Evolutionary conservation across 1,284 basidiomycete species (phyloP), one percentile per base, ranked within the genome.

Genomic region (Cutaneotrichosporon cavernicola): DNA sequence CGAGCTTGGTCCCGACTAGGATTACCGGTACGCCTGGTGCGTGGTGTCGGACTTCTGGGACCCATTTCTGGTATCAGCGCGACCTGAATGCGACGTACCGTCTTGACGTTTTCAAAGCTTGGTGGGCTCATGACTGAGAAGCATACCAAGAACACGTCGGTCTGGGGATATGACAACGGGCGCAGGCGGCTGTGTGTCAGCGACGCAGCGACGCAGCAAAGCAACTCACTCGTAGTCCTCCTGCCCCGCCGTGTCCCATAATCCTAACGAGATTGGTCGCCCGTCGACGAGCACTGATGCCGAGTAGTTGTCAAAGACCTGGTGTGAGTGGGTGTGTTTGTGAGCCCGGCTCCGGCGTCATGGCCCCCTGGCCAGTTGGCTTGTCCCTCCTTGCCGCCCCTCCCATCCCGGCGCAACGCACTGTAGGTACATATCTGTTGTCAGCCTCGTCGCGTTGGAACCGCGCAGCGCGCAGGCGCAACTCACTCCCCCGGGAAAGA

Each of bases 81-180:
- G 9, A 18, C 32, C 26, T 21, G 40, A 30, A 10, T 18, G 22
- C 26, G 34, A 69, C 67, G 43, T 38, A 73, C 70, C 43, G 76
- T 78, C 43, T 70, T 69, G 67, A 79, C 74, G 66, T 78, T 99
- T 83, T 99, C 96, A 77, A 94, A 99, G 82, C 90, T 92, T 32
- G 97, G 92, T 38, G 97, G 97, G 76, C 90, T 92, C 78, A 97
- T 94, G 68, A 99, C 87, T 53, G 94, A 97, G 85, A 99, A 99
- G 81, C 97, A 99, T 79, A 99, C 96, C 80, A 99, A 85, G 84
- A 99, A 99, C 56, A 99, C 94, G 80, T 99, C 97, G 59, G 97
- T 99, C 82, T 99, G 97, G 13, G 97, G 97, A 82, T 99, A 99
- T 64, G 92, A 97, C 70, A 99, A 86, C 55, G 97, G 97, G 72